Evolutionary conservation across 192 early-diverging fungal species (phyloP), one percentile per base, ranked within the genome.

Genomic region (Umbelopsis sp.): DNA sequence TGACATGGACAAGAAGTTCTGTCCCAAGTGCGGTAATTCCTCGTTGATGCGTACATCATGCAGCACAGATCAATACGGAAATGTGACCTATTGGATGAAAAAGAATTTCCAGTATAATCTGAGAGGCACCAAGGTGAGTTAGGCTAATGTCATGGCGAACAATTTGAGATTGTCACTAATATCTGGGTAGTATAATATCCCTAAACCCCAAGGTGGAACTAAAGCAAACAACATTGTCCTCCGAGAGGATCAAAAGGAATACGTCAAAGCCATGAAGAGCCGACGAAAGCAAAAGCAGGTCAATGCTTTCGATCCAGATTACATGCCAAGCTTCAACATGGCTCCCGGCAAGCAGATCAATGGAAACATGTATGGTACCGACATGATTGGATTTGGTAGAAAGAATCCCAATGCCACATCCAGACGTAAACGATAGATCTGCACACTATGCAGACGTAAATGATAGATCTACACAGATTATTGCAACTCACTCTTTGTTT

Each of bases 231-330:
- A 97, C 55, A 80, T 98, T 58, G 89, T 95, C 37, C 84, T 96
- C 30, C 89, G 95, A 49, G 95, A 95, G 74, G 96, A 98, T 76
- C 94, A 99, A 71, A 87, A 88, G 41, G 95, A 97, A 73, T 97
- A 91, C 73, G 69, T 87, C 30, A 78, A 87, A 58, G 92, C 89
- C 1, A 70, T 85, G 35, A 78, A 82, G 64, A 71, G 64, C 15
- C 78, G 84, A 47, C 69, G 74, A 61, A 83, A 83, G 45, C 85
- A 89, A 74, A 80, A 80, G 68, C 71, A 73, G 20, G 74, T 83
- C 45, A 83, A 91, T 79, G 78, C 89, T 13, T 91, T 92, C 73
- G 90, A 92, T 64, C 85, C 84, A 5, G 91, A 92, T 69, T 90
- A 83, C 50, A 79, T 86, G 18, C 90, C 89, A 45, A 83, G 74